phyloP scores from a whole-genome alignment of 2,329 filamentous ascomycete genomes.

The Cylindrodendrum hubeiense region DNA sequence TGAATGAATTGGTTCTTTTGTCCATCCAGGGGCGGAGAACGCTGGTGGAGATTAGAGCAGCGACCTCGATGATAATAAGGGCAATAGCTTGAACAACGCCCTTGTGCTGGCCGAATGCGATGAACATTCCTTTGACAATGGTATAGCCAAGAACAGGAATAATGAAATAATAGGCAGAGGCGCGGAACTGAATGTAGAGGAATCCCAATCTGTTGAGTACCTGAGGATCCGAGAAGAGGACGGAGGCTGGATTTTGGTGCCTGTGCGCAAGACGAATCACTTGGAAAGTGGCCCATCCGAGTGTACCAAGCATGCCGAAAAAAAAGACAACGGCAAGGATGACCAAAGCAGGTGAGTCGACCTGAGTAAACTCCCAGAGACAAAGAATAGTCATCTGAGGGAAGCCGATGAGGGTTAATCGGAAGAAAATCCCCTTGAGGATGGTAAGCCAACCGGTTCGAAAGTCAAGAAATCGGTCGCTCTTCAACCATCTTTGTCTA shows the following conservation, averaged over 20 bases:
- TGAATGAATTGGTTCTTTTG: constrained; percentile 97
- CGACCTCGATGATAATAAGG: constrained; percentile 85
- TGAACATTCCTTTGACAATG: constrained; percentile 87
- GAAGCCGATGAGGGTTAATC: constrained; percentile 89
- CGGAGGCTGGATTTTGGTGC: constrained; percentile 96
- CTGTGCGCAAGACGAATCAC: constrained; percentile 88
- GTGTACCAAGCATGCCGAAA: constrained; percentile 79
- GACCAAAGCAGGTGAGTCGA: constrained; percentile 86
- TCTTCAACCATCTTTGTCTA: constrained; percentile 81
- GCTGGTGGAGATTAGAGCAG: constrained; percentile 79
- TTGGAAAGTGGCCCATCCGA: constrained; percentile 88
- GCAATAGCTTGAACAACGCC: constrained; percentile 84
- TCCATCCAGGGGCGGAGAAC: constrained; percentile 96
- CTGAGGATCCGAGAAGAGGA: constrained; percentile 91
- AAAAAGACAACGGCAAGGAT: constrained; percentile 92
- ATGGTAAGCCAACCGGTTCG: constrained; percentile 93
- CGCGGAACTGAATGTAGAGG: constrained; percentile 96
- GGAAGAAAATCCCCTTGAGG: constrained; percentile 92
- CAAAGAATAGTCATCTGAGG: constrained; percentile 91
- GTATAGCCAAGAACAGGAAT: constrained; percentile 82
- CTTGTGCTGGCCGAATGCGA: constrained; percentile 81
- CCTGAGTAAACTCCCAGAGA: constrained; percentile 90
- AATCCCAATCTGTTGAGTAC: constrained; percentile 98
- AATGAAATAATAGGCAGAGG: constrained; percentile 95
- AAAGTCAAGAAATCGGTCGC: constrained; percentile 91